These are phyloP conservation scores for Yueomyces sp. DNA, from an alignment of 805 yeast genomes.

Conservation along the genomic window DNA sequence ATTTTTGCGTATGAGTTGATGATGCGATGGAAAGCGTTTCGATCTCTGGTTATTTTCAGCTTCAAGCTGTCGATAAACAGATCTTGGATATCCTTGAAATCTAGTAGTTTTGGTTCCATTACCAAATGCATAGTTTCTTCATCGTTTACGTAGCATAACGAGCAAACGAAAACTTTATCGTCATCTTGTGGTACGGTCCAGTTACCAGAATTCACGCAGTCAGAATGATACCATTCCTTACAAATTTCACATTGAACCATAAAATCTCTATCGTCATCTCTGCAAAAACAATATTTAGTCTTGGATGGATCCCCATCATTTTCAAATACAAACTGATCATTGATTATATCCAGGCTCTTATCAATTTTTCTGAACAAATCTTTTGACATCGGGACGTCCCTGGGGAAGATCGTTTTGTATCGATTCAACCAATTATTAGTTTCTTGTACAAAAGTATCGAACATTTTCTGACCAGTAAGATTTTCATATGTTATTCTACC, in stretches of 20 bases:
- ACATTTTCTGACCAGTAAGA: slow-evolving; percentile 13
- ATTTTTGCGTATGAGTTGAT: neutral
- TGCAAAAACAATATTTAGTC: slow-evolving; percentile 43
- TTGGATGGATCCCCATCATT: neutral
- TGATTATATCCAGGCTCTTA: neutral
- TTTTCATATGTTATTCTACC: slow-evolving; percentile 21
- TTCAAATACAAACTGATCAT: slow-evolving; percentile 1
- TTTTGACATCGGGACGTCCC: no score
- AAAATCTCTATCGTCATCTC: slow-evolving; percentile 42
- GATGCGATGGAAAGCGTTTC: neutral
- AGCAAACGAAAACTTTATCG: slow-evolving; percentile 35
- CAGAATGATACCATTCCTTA: slow-evolving; percentile 58
- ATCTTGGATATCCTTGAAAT: slow-evolving; percentile 9
- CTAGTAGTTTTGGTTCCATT: slow-evolving; percentile 6
- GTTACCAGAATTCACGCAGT: slow-evolving; percentile 35
- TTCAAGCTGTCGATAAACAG: slow-evolving; percentile 9
- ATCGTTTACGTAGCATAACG: slow-evolving; percentile 33
- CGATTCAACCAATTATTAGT: slow-evolving; percentile 5
- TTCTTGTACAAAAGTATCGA: slow-evolving; percentile 4
- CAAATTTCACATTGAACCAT: slow-evolving; percentile 65
- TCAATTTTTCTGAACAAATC: no score
- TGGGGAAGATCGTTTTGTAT: no score
- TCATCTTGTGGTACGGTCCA: slow-evolving; percentile 21
- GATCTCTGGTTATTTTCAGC: slow-evolving; percentile 12
- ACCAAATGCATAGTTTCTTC: slow-evolving; percentile 1